Evolutionary conservation across 2,329 filamentous ascomycete species (phyloP), one percentile per base, ranked within the genome.

Genomic region (Sporothrix mexicana): DNA sequence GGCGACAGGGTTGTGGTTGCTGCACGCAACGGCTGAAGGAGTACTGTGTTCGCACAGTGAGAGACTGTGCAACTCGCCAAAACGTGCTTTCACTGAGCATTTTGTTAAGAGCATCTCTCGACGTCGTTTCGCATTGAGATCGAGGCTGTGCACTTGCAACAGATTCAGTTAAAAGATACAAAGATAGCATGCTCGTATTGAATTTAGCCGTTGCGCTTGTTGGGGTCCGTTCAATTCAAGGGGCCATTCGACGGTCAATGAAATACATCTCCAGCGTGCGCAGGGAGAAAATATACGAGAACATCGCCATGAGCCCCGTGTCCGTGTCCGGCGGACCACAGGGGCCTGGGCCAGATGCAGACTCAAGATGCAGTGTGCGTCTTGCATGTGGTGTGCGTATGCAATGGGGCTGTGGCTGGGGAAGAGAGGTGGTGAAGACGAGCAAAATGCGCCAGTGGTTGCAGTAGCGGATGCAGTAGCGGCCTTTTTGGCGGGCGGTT

Each of bases 21-120:
- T 70, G 55, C 55, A 70, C 43, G 69, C 69, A 62, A 70, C 69
- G 69, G 53, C 41, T 12, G 17, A 25, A 23, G 30, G 20, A 25
- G 55, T 8, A 30, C 68, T 13, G 51, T 59, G 20, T 47, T 20
- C 2, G 20, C 10, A 36, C 69, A 2, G 69, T 69, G 47, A 17
- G 49, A 68, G 41, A 68, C 45, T n/a, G 64, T 36, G 45, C 25
- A 47, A 17, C 30, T 36, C 30, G 7, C 30, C 30, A 36, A 36
- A 36, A 36, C 30, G 30, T 36, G 30, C 30, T 36, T 5, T 36
- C 3, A 36, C 30, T 3, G 5, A 30, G 30, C 30, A 30, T 30
- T 30, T 36, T 36, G 30, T 36, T 36, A 36, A 36, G 30, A 36
- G 7, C 30, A 36, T 36, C 30, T 36, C 30, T 36, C 30, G 45